Evolutionary conservation across 225 moss, liverwort and hornwort species (phyloP), one percentile per base, ranked within the genome.

Genomic region (Anthoceros angustus): DNA sequence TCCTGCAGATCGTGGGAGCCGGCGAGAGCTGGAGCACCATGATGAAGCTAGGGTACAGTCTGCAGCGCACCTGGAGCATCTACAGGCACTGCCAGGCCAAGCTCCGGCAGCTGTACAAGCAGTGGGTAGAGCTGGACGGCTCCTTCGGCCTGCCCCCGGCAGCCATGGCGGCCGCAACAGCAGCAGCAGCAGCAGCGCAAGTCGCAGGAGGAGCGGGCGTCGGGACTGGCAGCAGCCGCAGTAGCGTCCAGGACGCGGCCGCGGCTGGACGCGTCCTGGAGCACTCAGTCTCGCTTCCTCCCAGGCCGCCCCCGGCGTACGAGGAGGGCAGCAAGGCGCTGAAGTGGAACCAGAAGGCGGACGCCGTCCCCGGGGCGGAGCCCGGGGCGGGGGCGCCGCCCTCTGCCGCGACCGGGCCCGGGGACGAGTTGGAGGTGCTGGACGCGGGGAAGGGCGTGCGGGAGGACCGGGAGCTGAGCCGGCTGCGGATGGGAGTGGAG

Each of bases 391-490:
- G n/a, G 16, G 5, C 38, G 5, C 1, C 39, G 16, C 16, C 38
- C 16, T 15, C 16, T 81, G 87, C 89, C 74, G 81, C 89, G 18
- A 74, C 77, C 68, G 93, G 89, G 70, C 87, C 90, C 32, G 77
- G 74, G 63, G 79, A 73, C 46, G 87, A 93, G 64, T 64, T 93
- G 76, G 77, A 87, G 69, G 87, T 62, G 25, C 65, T 93, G 16
- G 84, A 86, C 62, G 81, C 70, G 2, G 14, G n/a, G 7, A 55
- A 55, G 55, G 75, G 66, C 25, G 73, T 93, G 46, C 90, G 77
- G 72, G 90, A 90, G 77, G 93, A 93, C 64, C 89, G 90, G 68
- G 93, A 93, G 71, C 73, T 93, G 64, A 89, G 89, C 4, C 87
- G 87, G 45, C 66, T 94, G 14, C 45, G 93, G 43, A 86, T 94